Evolutionary conservation across 169 alveolate species (phyloP), one percentile per base, ranked within the genome.

Genomic region (Babesia divergens): DNA sequence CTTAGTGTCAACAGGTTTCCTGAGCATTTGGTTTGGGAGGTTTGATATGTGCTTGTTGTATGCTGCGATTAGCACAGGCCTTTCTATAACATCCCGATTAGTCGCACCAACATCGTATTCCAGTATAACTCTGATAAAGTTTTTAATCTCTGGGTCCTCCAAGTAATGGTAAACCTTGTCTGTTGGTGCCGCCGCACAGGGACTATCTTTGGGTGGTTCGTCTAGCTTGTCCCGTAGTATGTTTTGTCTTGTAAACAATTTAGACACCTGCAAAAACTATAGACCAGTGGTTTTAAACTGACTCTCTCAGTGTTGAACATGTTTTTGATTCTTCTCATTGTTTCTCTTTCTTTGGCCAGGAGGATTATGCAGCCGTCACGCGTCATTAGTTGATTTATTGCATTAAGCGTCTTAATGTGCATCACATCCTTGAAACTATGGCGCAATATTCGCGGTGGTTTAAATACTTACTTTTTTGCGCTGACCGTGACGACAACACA

Each of bases 401-500:
- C 28, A 3, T 26, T 16, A 8, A 62, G 40, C 3, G 59, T 46
- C 2, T 37, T 29, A 7, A 8, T 16, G 32, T 62, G 56, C n/a
- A 62, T 29, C 46, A 62, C 16, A 6, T 44, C 11, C 28, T 62
- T 46, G 29, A 40, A 1, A 62, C 72, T 62, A 18, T 22, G 9
- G 0, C 7, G 11, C 13, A n/a, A 24, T 0, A n/a, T 65, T 18
- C 34, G 28, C 3, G 32, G 42, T 0, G 13, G 20, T 7, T 18
- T 6, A 47, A n/a, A 20, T 22, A 74, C 51, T 43, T 24, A 77
- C 82, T 77, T 77, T 50, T 56, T 55, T 5, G 8, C 11, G 20
- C 34, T 67, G 6, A 77, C 29, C 37, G 64, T 50, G 16, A 77
- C 6, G 16, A 77, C 60, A 18, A 65, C 70, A 43, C 75, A 67